Conservation (phyloP, 2,329 filamentous ascomycete species). For the Pseudogymnoascus sp. region DNA sequence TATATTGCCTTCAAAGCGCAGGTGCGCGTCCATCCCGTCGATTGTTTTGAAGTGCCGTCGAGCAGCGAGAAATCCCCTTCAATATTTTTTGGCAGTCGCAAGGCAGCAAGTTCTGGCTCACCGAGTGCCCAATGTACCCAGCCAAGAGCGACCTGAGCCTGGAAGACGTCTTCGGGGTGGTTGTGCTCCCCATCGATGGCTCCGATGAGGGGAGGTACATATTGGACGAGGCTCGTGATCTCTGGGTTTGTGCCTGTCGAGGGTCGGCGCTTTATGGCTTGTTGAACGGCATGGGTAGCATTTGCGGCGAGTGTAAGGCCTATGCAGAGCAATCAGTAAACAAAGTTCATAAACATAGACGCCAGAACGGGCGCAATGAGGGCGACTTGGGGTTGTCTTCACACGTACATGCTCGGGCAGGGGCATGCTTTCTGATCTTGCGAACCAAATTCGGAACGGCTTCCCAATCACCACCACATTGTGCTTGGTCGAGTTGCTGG, state of each 20-base stretch:
- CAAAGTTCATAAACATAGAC: conserved; percentile 11
- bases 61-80: conserved; percentile 46
- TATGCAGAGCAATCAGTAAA: conserved; percentile 28
- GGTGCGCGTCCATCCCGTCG: conserved; percentile 71
- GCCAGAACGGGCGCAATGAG: conserved; percentile 14
- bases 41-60: conserved; percentile 40
- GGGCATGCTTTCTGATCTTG: conserved; percentile 91
- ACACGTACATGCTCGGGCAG: conserved; percentile 68
- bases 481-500: conserved; percentile 71
- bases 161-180: conserved; percentile 54
- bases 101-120: conserved; percentile 56
- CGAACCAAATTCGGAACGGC: conserved; percentile 80
- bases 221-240: conserved; percentile 21
- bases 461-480: conserved; percentile 82
- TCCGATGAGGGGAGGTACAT: conserved; percentile 36
- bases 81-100: conserved; percentile 56
- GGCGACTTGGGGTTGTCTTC: neutral
- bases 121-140: conserved; percentile 76
- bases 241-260: conserved; percentile 14
- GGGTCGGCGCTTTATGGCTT: conserved; percentile 32
- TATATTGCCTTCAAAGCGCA: conserved; percentile 74
- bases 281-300: conserved; percentile 57
- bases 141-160: conserved; percentile 74
- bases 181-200: conserved; percentile 51
- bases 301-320: conserved; percentile 64